A percentile compares a stretch with the other conserved stretches of the same genome.
These are phyloP conservation scores for Zygotorulaspora sp. DNA, from an alignment of 805 yeast genomes.

Conservation along the genomic window DNA sequence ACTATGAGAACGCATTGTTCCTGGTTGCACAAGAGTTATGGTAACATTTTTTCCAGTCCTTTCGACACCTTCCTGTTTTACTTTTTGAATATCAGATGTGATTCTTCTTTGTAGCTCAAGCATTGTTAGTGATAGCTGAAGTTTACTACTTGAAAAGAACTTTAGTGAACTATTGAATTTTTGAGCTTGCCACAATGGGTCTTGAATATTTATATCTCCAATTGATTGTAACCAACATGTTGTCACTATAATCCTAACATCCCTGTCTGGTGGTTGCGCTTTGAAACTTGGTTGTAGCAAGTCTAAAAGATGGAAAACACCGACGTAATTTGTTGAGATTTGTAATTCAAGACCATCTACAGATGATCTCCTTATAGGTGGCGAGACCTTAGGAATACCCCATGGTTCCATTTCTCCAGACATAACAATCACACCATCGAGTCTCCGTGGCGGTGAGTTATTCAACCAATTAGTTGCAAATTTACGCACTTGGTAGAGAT, in stretches of 20 bases:
- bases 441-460: slow-evolving; percentile 80
- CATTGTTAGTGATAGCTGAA: slow-evolving; percentile 71
- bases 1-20: slow-evolving; percentile 83
- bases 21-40: slow-evolving; percentile 81
- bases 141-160: slow-evolving; percentile 77
- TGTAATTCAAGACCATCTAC: slow-evolving; percentile 84
- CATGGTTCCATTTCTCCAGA: slow-evolving; percentile 81
- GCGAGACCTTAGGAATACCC: slow-evolving; percentile 35
- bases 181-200: slow-evolving; percentile 56
- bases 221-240: slow-evolving; percentile 74
- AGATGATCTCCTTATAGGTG: slow-evolving; percentile 54
- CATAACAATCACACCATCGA: slow-evolving; percentile 85
- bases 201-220: slow-evolving; percentile 59
- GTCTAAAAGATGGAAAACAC: slow-evolving; percentile 75
- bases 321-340: slow-evolving; percentile 74
- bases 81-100: slow-evolving; percentile 56
- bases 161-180: slow-evolving; percentile 66
- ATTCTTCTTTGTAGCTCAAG: slow-evolving; percentile 69
- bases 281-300: slow-evolving; percentile 77
- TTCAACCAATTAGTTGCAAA: slow-evolving; percentile 96
- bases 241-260: slow-evolving; percentile 75
- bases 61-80: slow-evolving; percentile 35
- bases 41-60: slow-evolving; percentile 55
- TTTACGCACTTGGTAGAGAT: slow-evolving; percentile 69
- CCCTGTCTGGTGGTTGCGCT: slow-evolving; percentile 92